Evolutionary conservation across 2,329 filamentous ascomycete genomes (phyloP).

Genomic region (Aspergillus persii): DNA sequence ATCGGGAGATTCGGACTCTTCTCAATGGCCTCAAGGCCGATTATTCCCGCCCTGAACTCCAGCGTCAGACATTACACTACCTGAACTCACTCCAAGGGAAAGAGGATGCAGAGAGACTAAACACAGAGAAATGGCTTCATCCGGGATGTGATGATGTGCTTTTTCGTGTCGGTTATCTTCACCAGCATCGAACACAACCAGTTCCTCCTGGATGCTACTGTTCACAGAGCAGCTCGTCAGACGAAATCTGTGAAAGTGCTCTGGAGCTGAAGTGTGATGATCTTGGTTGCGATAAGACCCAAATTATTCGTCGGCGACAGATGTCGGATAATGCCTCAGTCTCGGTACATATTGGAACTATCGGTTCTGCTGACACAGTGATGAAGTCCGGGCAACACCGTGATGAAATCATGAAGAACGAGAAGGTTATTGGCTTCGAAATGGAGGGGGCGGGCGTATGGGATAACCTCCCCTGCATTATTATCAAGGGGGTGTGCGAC

Average conservation of each 20-base stretch:
- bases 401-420: background rate
- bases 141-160: conserved; percentile 7
- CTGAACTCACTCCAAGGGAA: background rate
- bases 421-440: conserved; percentile 16
- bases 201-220: background rate
- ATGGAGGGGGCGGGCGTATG: conserved; percentile 17
- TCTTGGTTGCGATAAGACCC: conserved; percentile 6
- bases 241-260: background rate
- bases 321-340: background rate
- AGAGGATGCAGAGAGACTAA: background rate
- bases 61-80: background rate
- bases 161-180: conserved; percentile 4
- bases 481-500: conserved; percentile 20
- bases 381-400: conserved; percentile 13
- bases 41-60: background rate
- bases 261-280: background rate
- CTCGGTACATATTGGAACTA: conserved; percentile 2
- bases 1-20: conserved; percentile 6
- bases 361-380: conserved; percentile 13
- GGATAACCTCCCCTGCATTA: conserved; percentile 15
- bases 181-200: conserved; percentile 7
- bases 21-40: background rate
- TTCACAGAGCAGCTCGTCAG: conserved; percentile 1
- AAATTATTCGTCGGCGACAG: background rate
- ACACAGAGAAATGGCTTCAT: background rate